Base-by-base conservation (phyloP, 2,329 filamentous ascomycete species). In the Paradendryphiella salina region DNA sequence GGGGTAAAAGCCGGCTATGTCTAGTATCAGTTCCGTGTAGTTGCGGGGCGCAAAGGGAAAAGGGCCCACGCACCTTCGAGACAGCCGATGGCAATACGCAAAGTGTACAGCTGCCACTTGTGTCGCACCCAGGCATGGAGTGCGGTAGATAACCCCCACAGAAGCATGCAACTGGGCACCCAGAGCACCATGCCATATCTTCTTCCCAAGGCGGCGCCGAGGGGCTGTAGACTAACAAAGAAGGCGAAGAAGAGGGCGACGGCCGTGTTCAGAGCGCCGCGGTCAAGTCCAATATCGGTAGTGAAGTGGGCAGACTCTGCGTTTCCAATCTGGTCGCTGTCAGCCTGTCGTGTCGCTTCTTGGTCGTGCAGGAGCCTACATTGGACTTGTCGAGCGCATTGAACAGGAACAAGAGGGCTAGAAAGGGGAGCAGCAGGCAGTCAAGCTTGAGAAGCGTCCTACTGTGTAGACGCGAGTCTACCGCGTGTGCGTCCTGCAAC, bases 241-340 rank as follows among this genome's bases (percentile, higher is more conserved):
- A 81, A 80, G 57, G 78, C 75, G 62, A 82, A 85, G 74, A 84
- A 84, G 44, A 79, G 75, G 17, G 80, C 79, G 8, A 84, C 78
- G 2, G 82, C 80, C 4, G 76, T 76, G 57, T 84, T 84, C 46
- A 85, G 66, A 59, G 83, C 81, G 31, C 72, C 70, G n/a, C 76
- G 74, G 3, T 69, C 68, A 1, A 82, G 72, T 0, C 81, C 82
- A 20, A 82, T 78, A 57, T 84, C 81, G 33, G 69, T 65, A 0
- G 81, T 84, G 64, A 84, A 85, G 54, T 86, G 80, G 18, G 83
- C 83, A 5, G 78, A 80, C 52, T 81, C 79, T 10, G 79, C 79
- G 68, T 81, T 82, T 47, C 80, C 79, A 51, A 82, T 78, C 71
- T 73, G 32, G 4, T 4, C 13, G 9, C 8, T 11, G 13, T 49